Evolutionary conservation across 129 eudicot genomes (phyloP), one percentile per base, ranked within the genome.

Genomic region (Arctium minus): DNA sequence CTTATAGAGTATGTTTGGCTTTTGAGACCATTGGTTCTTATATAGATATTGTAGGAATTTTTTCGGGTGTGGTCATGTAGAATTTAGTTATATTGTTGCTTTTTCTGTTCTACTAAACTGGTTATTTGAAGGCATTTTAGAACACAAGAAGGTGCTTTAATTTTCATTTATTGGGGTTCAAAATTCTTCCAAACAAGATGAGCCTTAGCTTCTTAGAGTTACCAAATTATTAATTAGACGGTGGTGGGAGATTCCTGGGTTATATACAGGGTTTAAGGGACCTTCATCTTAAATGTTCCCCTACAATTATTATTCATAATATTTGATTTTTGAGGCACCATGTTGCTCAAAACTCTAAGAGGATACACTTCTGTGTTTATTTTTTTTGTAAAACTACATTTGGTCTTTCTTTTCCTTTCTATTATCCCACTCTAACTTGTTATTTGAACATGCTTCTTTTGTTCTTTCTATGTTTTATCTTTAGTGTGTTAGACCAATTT

Each of bases 141-240:
- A 77, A 35, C 22, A 33, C 17, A 9, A 56, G 8, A 77, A 17
- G 17, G 71, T 35, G 48, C 42, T 60, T 71, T 50, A 39, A 29
- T 40, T 42, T 65, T 38, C 31, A 2, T 40, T 73, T 73, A 29
- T 35, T 18, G 12, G 38, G 71, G 39, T 5, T 82, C 32, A 15
- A 44, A 9, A 18, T n/a, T 8, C 53, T 67, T 13, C n/a, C 42
- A 40, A n/a, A 17, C 76, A 32, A 75, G 69, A 40, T 6, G 31
- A 42, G 80, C 75, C 30, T 42, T 82, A 75, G 75, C 69, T 82
- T 82, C 70, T 67, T 65, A 53, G 42, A 64, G n/a, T 38, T 8
- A 2, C 2, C 22, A 40, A 40, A 6, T 7, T 27, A 15, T 35
- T 10, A 9, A 15, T 53, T 27, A 29, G 40, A 53, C 15, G 32